Conservation (phyloP, 306 rosid genomes). For the Cucurbita moschata region DNA sequence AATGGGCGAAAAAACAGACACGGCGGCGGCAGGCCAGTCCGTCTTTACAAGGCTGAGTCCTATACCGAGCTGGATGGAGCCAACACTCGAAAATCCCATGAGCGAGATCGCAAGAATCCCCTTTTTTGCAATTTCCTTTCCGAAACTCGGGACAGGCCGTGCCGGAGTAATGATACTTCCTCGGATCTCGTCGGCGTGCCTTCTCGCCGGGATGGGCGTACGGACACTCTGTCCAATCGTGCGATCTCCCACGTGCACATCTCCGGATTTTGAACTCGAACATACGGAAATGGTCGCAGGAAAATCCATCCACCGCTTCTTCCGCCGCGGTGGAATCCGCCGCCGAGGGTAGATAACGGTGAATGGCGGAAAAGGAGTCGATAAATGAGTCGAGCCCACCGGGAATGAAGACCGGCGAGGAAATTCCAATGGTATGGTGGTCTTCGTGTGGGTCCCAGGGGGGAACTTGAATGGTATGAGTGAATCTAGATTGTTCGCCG, state of each 20-base stretch:
- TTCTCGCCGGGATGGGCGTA: conserved; percentile 88
- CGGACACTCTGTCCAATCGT: conserved; percentile 90
- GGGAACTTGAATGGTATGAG: not conserved
- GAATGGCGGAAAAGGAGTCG: conserved; percentile 23
- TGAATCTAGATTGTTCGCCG: not conserved
- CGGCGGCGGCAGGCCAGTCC: conserved; percentile 51
- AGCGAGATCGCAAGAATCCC: conserved; percentile 68
- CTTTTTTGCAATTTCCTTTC: conserved; percentile 44
- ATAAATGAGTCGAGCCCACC: conserved; percentile 14
- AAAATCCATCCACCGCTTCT: conserved; percentile 15
- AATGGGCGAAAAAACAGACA: conserved; percentile 86
- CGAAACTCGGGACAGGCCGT: conserved; percentile 68
- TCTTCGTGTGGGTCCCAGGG: conserved; percentile 2
- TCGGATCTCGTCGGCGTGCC: conserved; percentile 85
- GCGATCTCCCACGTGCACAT: conserved; percentile 66
- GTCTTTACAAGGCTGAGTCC: conserved; percentile 86
- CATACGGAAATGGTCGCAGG: conserved; percentile 71
- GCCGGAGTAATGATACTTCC: conserved; percentile 54
- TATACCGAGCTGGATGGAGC: conserved; percentile 84
- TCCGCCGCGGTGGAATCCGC: conserved; percentile 15
- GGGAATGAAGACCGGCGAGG: conserved; percentile 14
- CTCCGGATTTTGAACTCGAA: conserved; percentile 55
- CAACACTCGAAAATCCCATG: conserved; percentile 94
- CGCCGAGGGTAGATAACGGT: conserved; percentile 26
- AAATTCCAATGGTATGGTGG: not conserved